Evolutionary conservation across 169 alveolate species (phyloP), one percentile per base, ranked within the genome.

Genomic region (Plasmodium vivax): DNA sequence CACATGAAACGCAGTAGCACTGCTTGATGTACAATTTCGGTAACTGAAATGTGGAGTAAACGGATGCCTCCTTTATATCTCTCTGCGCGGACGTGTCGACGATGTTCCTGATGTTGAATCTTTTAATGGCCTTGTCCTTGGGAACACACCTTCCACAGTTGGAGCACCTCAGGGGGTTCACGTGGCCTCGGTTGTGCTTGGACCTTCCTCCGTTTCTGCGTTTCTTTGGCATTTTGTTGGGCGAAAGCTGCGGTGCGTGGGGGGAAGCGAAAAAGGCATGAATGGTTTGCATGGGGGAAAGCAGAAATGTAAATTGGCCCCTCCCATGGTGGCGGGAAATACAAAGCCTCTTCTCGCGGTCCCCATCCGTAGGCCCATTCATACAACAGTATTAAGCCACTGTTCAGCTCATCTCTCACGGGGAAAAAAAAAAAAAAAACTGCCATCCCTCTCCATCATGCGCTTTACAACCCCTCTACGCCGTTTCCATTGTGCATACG

Each of bases 121-220:
- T 98, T 98, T 99, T 99, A 96, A 99, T 98, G 87, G 99, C 99
- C 98, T 99, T 99, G 97, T 99, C 99, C 98, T 99, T 98, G 19
- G 99, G 99, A 62, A 98, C 99, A 92, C 99, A 97, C 91, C 99
- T 97, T 92, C 99, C 99, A 97, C 99, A 99, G 98, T 99, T 99
- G 94, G 99, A 97, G 98, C 99, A 99, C 81, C 99, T 96, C 85
- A 99, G 97, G 81, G 99, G 98, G 94, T 98, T 98, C 58, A 98
- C 98, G 97, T 99, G 99, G 90, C 99, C 99, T 88, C 99, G 98
- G 92, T 99, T 99, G 97, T 99, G 99, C 98, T 99, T 99, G 95
- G 99, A 97, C 95, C 99, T 98, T 92, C 99, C 99, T 95, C 98
- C 99, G 98, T 99, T 99, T 92, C 99, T 98, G 93, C 99, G 99